Base-by-base conservation (phyloP, 2,329 filamentous ascomycete genomes). In the Phialemonium atrogriseum region DNA sequence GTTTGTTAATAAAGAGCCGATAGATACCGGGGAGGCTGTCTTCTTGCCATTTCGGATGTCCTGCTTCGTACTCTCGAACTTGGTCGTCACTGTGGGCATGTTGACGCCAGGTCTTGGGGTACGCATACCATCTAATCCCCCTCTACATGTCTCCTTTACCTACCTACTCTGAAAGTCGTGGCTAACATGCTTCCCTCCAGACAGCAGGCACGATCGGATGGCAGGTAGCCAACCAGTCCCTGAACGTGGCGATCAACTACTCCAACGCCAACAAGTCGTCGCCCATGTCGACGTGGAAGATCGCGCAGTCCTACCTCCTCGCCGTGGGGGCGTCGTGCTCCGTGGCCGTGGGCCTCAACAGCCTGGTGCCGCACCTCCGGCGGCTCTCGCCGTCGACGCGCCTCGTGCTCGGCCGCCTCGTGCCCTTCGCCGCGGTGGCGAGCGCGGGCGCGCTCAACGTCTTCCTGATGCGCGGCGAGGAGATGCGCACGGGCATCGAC, bases 231-330 rank as follows among this genome's bases (percentile, higher is more conserved):
- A 98, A 98, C 62, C 91, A 98, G 65, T 95, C 88, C 10, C 80
- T 98, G 48, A 98, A 98, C 56, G 91, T 98, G 17, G 89, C 86
- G 45, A 89, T 98, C 70, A 98, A 98, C 71, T 87, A 78, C 55
- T 84, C 89, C 52, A 98, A 98, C 58, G 86, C 89, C 41, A 98
- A 98, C 73, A 98, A 98, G 60, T 94, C 87, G 23, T 88, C 86
- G 4, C 86, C 89, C 1, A 73, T 96, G 41, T 83, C 84, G 13
- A 81, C 77, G 37, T 74, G 76, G 14, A 84, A 85, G 45, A 79
- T 98, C 40, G 73, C 80, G 40, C 80, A 94, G 59, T 95, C 87
- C 31, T 98, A 96, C 67, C 74, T 83, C 53, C 71, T 94, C 39
- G 91, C 91, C 33, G 91, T 98, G 13, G 80, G 84, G 34, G 89